These are phyloP conservation scores for Gynochthodes officinalis DNA, from an alignment of 257 asterid genomes.

Conservation along the genomic window DNA sequence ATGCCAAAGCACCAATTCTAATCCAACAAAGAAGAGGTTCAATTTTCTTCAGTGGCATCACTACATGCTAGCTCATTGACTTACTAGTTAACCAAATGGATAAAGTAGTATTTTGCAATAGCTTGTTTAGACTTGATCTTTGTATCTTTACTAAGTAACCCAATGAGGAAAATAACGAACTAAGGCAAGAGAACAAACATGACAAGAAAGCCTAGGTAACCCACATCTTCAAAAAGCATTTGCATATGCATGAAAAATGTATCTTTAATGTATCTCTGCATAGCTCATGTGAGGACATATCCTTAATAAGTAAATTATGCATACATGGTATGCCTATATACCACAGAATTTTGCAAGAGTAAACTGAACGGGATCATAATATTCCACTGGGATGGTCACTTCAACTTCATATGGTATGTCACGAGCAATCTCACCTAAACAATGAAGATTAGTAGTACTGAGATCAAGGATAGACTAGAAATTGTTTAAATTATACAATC, in stretches of 20 bases:
- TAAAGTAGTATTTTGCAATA: not conserved
- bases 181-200: not conserved
- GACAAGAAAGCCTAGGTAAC: not conserved
- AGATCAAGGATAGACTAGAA: slow-evolving; percentile 18
- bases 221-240: not conserved
- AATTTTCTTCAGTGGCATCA: not conserved
- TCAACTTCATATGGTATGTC: slow-evolving; percentile 72
- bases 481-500: slow-evolving; percentile 1
- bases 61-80: not conserved
- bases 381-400: slow-evolving; percentile 74
- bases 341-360: slow-evolving; percentile 78
- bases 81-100: not conserved
- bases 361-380: slow-evolving; percentile 72
- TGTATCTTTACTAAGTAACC: not conserved
- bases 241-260: not conserved
- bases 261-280: not conserved
- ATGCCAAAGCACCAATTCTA: not conserved
- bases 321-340: slow-evolving; percentile 26
- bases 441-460: slow-evolving; percentile 17
- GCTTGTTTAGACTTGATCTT: not conserved
- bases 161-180: not conserved
- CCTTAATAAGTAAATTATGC: not conserved
- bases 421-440: slow-evolving; percentile 64
- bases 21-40: not conserved
- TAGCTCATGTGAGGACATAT: not conserved